phyloP scores from a whole-genome alignment of 768 basidiomycete species.

The Pleurotus citrinopileatus region DNA sequence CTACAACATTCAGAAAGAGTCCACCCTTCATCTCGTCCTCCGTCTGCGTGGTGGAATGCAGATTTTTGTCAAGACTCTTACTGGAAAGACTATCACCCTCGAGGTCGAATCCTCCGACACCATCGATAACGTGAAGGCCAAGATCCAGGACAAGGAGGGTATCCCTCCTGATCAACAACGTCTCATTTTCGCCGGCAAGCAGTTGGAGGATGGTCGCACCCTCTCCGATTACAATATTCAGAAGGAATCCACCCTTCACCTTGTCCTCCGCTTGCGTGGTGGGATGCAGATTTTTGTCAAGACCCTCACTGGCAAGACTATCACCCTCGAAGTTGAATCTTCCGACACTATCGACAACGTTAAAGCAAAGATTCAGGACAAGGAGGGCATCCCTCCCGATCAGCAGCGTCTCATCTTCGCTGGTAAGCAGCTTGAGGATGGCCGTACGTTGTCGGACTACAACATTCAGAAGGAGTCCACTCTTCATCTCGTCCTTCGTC shows the following conservation, averaged over 20 bases:
- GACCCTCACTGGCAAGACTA: slow-evolving; percentile 87
- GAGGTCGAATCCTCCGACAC: slow-evolving; percentile 10
- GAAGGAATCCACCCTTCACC: slow-evolving; percentile 92
- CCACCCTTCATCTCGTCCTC: slow-evolving; percentile 84
- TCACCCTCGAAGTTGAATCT: slow-evolving; percentile 90
- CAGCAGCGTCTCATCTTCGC: slow-evolving; percentile 92
- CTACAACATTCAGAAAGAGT: slow-evolving; percentile 96
- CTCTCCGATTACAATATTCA: slow-evolving; percentile 91
- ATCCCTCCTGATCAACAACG: slow-evolving; percentile 73
- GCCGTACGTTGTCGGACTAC: slow-evolving; percentile 87
- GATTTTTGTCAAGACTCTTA: slow-evolving; percentile 10
- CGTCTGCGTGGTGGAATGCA: slow-evolving; percentile 68
- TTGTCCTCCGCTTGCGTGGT: slow-evolving; percentile 87
- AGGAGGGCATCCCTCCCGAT: slow-evolving; percentile 87
- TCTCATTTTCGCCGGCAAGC: slow-evolving; percentile 95
- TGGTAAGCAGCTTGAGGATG: slow-evolving; percentile 90
- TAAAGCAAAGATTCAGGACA: slow-evolving; percentile 92
- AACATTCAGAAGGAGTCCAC: slow-evolving; percentile 91
- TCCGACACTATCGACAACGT: slow-evolving; percentile 93
- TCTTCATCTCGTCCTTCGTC: slow-evolving; percentile 46
- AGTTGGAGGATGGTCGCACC: slow-evolving; percentile 91
- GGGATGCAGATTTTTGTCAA: slow-evolving; percentile 93
- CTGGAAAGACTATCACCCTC: slow-evolving; percentile 9
- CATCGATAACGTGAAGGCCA: slow-evolving; percentile 11
- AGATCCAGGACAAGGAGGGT: slow-evolving; percentile 11